Evolutionary conservation across 768 basidiomycete species (phyloP).

Genomic region (Nevesoporus exiguus): DNA sequence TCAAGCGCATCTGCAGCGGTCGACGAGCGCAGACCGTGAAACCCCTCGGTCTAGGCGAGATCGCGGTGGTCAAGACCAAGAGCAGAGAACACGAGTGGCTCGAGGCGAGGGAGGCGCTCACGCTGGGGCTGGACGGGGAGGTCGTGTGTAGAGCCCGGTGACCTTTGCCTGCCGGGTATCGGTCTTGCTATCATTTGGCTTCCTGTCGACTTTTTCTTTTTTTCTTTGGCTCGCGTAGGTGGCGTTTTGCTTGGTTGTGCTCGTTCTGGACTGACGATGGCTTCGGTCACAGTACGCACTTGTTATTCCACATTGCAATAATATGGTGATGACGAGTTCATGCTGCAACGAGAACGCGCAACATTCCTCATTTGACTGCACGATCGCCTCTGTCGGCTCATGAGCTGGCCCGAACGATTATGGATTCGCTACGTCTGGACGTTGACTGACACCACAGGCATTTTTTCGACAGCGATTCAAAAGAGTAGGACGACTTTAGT

Average conservation of each 20-base stretch:
- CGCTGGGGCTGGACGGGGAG: conserved; percentile 76
- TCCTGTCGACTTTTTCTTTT: too few relatives aligned
- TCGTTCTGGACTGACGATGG: conserved; percentile 3
- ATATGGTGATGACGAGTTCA: neutral
- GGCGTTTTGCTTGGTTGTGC: neutral
- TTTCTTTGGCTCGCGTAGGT: neutral
- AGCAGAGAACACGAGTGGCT: conserved; percentile 76
- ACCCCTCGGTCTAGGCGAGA: conserved; percentile 89
- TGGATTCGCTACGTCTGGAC: too few relatives aligned
- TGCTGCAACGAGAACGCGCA: too few relatives aligned
- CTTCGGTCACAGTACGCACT: neutral
- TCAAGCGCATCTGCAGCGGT: conserved; percentile 78
- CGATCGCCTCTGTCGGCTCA: too few relatives aligned
- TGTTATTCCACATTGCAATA: neutral
- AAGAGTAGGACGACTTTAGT: too few relatives aligned
- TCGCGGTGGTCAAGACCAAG: conserved; percentile 78
- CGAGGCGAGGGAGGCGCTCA: conserved; percentile 90
- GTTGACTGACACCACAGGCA: too few relatives aligned
- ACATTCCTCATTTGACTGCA: too few relatives aligned
- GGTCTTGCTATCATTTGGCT: too few relatives aligned
- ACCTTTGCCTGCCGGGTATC: too few relatives aligned
- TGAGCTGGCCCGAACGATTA: too few relatives aligned
- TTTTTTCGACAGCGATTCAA: too few relatives aligned
- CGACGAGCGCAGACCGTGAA: conserved; percentile 74
- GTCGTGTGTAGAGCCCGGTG: conserved; percentile 77